Evolutionary conservation across 768 basidiomycete species (phyloP).

Genomic region (Trametes punicea): DNA sequence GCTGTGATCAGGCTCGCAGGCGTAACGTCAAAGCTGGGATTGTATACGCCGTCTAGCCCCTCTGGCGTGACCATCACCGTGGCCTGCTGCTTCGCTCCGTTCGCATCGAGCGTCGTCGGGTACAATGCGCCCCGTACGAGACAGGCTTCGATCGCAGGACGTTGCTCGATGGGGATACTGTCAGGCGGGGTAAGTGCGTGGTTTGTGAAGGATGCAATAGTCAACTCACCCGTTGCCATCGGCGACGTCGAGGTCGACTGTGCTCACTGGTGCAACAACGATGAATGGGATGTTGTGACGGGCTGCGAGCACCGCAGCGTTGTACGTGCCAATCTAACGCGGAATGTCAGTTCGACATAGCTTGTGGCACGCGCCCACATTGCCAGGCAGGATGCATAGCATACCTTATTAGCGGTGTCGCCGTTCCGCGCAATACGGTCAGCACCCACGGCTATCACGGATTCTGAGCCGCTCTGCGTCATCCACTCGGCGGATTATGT

Average conservation of each 20-base stretch:
- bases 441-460: conserved; percentile 68
- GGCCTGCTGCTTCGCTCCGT: conserved; percentile 57
- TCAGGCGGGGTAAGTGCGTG: conserved; percentile 3
- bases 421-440: conserved; percentile 90
- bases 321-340: conserved; percentile 83
- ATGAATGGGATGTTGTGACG: conserved; percentile 88
- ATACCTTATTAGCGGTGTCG: conserved; percentile 93
- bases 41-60: conserved; percentile 57
- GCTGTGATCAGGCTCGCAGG: conserved; percentile 92
- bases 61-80: conserved; percentile 84
- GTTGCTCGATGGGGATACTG: conserved; percentile 90
- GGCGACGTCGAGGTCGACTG: conserved; percentile 77
- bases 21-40: conserved; percentile 96
- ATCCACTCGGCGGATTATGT: neutral
- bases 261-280: conserved; percentile 90
- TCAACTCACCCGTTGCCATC: conserved; percentile 56
- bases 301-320: conserved; percentile 88
- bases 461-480: neutral
- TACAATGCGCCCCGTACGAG: conserved; percentile 81
- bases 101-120: conserved; percentile 39
- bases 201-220: conserved; percentile 6
- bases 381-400: neutral
- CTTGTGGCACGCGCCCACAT: neutral
- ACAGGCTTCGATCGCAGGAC: conserved; percentile 84
- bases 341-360: neutral